Evolutionary conservation across 2,329 filamentous ascomycete species (phyloP), one percentile per base, ranked within the genome.

Genomic region (Penicillium rolfsii): DNA sequence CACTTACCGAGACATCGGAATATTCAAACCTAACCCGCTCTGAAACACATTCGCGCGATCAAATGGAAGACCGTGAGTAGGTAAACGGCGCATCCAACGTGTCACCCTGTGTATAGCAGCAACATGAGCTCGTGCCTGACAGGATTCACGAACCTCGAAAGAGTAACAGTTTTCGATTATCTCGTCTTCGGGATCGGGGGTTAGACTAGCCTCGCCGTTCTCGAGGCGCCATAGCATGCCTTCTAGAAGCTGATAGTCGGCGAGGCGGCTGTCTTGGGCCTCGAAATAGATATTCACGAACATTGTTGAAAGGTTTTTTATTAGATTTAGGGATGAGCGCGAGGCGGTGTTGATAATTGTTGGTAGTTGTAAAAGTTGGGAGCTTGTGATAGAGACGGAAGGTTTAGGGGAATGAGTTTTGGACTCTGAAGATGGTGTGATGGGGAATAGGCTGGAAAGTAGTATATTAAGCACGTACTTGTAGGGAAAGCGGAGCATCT

Each of bases 271-370:
- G 50, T 53, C 50, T 1, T 4, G 9, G 5, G 50, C 35, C 22
- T 53, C 35, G 24, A 41, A 53, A n/a, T 40, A 40, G 14, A 53
- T 40, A 8, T 53, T 53, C 5, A 53, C 50, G 12, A n/a, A 53
- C 50, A 53, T 53, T 1, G 22, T 28, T 5, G 3, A 12, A 16
- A 26, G 6, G 5, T 38, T 6, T 11, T 4, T 35, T 24, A 11
- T 24, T 4, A 11, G 2, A 24, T 12, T 52, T 24, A 12, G 7
- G 12, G 14, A 52, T 52, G n/a, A 14, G 22, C 8, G 4, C 2
- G 5, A 1, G 11, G 30, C 5, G 5, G n/a, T 26, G 9, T 35
- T 38, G 49, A 11, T 24, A 5, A 26, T 19, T 9, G 30, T 19
- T 8, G 2, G 22, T 16, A 4, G 19, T 22, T 22, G 19, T 22